Evolutionary conservation across 352 stramenopile species (phyloP), one percentile per base, ranked within the genome.

Genomic region (Blastocystis sp.): DNA sequence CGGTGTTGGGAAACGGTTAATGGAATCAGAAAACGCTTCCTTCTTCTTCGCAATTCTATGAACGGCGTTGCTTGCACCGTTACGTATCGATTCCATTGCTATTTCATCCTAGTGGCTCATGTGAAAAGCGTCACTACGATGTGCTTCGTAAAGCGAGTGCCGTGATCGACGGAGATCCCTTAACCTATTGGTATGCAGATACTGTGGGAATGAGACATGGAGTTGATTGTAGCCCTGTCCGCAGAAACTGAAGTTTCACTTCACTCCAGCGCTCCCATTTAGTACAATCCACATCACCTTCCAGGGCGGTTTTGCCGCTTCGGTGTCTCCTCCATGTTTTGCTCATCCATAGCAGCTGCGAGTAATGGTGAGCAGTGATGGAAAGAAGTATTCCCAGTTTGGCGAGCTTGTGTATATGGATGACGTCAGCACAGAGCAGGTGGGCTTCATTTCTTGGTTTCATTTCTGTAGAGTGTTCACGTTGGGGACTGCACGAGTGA

Each of bases 151-250:
- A 62, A 28, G 74, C 74, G 74, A 69, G 40, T 19, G 40, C 19
- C 38, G 74, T 84, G 21, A 34, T 84, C 4, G 56, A 69, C 56
- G 59, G 41, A 14, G 60, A 84, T 67, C 52, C 65, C 34, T 17
- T 84, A 21, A 59, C 74, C 1, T 84, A 67, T 34, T 84, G 74
- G 74, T 84, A 67, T 69, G 43, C 21, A 3, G 74, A 84, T 69
- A 84, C 65, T 28, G 74, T 84, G 2, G 11, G 23, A 17, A 11
- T 45, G 21, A 40, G 4, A 0, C n/a, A 38, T 14, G 2, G 40
- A 48, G 43, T n/a, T 48, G 2, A 70, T 53, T 7, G 19, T 28
- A 84, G 74, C 10, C 56, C 2, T 59, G 65, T 67, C 74, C 74
- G 17, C 74, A 84, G 48, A 28, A 67, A 56, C 28, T 84, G 34